Evolutionary conservation across 352 stramenopile genomes (phyloP), one percentile per base, ranked within the genome.

Genomic region (Phytophthora sp.): DNA sequence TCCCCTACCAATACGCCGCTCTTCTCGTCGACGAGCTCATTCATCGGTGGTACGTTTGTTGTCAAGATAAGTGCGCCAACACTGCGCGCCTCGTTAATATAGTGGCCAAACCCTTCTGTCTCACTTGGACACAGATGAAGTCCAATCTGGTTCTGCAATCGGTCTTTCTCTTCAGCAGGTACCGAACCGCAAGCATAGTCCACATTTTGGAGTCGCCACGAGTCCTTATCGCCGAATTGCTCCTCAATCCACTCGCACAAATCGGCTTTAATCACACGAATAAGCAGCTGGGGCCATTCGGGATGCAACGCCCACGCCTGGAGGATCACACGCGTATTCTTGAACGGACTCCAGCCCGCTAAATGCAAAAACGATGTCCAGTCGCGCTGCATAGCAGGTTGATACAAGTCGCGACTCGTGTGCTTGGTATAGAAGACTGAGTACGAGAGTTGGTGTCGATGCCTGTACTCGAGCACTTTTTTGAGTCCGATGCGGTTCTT

Each of bases 1-100:
- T 73, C 44, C 36, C 83, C 82, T 49, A 94, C 75, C 2, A 95
- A 74, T 42, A 95, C 81, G 26, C 87, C 87, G 44, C 74, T 91
- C 46, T 77, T 60, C 16, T 80, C 68, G 57, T 94, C 87, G 45
- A 95, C 77, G 12, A 95, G 75, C 56, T 95, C 87, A 63, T 95
- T 95, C 87, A 94, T 95, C 4, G 87, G 85, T 13, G 83, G 74
- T 23, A 90, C 87, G 58, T 95, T 80, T 20, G 83, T 89, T 31
- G 87, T 93, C 44, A 95, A 27, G 45, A 91, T 85, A 4, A 95
- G 69, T 15, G 84, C 87, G 11, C 82, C 85, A 9, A 80, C 76
- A 54, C 85, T 91, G 24, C 87, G 83, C 16, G 87, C 87, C 58
- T 94, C 82, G 57, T 95, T 95, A 63, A 95, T 93, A 52, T 93